These are phyloP conservation scores for Bonnemaisonia californica DNA, from an alignment of 31 red algal species.

Conservation along the genomic window DNA sequence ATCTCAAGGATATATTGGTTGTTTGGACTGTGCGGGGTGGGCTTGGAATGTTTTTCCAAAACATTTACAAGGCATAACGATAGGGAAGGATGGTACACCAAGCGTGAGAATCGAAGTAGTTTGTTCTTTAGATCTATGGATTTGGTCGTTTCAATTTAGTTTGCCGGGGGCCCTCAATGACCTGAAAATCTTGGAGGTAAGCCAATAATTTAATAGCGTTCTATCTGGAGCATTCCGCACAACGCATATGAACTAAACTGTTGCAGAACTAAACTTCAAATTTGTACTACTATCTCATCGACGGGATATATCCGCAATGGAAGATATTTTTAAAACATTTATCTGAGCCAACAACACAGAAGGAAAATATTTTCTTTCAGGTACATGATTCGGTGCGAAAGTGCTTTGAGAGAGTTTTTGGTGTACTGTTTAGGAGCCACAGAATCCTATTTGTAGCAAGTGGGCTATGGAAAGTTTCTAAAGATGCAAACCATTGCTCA, in stretches of 20 bases:
- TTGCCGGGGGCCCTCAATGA: not conserved
- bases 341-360: not conserved
- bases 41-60: not conserved
- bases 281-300: not conserved
- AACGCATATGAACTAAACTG: not conserved
- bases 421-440: not conserved
- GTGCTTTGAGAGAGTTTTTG: conserved; percentile 26
- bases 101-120: too few relatives aligned
- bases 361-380: not conserved
- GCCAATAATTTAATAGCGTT: not conserved
- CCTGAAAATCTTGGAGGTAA: not conserved
- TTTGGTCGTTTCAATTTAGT: not conserved
- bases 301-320: conserved; percentile 1
- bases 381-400: conserved; percentile 13
- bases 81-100: not conserved
- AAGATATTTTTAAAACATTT: not conserved
- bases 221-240: not conserved
- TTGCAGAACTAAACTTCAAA: not conserved
- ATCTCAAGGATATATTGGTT: not conserved
- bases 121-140: not conserved
- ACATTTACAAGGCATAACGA: not conserved
- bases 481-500: conserved; percentile 17
- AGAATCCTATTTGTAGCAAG: conserved; percentile 19
- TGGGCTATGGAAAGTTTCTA: conserved; percentile 2
- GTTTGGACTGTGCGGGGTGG: not conserved